Percentiles rank a stretch among this genome's conserved stretches.
Evolutionary conservation across 2,329 filamentous ascomycete genomes (phyloP).

Genomic region (Fusarium floridanum): DNA sequence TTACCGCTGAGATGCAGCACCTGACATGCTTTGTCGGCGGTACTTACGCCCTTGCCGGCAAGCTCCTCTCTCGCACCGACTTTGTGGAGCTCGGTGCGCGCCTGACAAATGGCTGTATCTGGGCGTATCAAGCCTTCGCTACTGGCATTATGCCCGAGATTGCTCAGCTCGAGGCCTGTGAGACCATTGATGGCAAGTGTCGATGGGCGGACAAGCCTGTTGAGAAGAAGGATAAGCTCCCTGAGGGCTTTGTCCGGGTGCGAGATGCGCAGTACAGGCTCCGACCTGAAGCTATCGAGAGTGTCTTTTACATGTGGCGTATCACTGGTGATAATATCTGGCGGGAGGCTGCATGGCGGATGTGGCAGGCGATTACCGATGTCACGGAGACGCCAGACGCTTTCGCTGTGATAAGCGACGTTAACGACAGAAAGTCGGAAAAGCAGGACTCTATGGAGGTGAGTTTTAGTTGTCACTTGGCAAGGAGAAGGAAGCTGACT

Average conservation of each 20-base stretch:
- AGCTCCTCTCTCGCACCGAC: conserved; percentile 65
- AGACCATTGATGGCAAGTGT: conserved; percentile 52
- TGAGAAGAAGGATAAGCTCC: conserved; percentile 46
- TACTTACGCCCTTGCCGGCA: conserved; percentile 76
- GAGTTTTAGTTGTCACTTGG: conserved; percentile 45
- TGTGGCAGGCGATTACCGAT: conserved; percentile 59
- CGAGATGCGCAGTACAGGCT: conserved; percentile 59
- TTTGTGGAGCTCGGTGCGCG: conserved; percentile 62
- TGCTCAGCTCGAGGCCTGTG: conserved; percentile 55
- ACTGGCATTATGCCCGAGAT: conserved; percentile 69
- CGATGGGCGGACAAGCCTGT: conserved; percentile 48
- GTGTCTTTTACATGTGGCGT: conserved; percentile 65
- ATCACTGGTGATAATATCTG: conserved; percentile 60
- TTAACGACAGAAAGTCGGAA: conserved; percentile 46
- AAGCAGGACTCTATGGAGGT: conserved; percentile 73
- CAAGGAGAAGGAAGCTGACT: conserved; percentile 26
- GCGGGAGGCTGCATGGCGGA: conserved; percentile 61
- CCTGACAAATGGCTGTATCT: conserved; percentile 66
- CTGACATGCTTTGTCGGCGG: conserved; percentile 79
- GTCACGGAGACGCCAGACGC: conserved; percentile 60
- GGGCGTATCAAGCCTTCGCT: conserved; percentile 64
- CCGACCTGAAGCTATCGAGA: conserved; percentile 66
- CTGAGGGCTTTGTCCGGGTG: conserved; percentile 70
- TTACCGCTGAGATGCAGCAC: conserved; percentile 63
- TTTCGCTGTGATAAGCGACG: conserved; percentile 57